phyloP scores from a whole-genome alignment of 805 yeast genomes.

The Teunomyces lycoperdinae region DNA sequence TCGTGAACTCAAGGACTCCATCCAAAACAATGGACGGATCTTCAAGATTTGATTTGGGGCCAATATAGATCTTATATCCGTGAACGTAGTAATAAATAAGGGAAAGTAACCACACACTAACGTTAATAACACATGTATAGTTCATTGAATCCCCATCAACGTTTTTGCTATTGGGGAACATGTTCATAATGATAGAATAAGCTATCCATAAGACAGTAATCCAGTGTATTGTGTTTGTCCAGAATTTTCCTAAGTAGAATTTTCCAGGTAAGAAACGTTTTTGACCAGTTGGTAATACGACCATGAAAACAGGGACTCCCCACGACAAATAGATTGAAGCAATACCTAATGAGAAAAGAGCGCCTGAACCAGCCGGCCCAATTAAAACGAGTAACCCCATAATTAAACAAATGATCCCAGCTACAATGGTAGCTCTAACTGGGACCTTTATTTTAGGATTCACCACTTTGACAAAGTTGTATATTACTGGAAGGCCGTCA shows the following conservation, averaged over 20 bases:
- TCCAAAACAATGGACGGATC: background rate
- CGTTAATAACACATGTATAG: slow-evolving; percentile 63
- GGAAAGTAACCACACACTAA: slow-evolving; percentile 57
- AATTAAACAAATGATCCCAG: slow-evolving; percentile 46
- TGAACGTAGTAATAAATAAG: slow-evolving; percentile 48
- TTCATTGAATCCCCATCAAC: slow-evolving; percentile 56
- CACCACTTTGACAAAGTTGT: slow-evolving; percentile 52
- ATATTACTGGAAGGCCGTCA: slow-evolving; percentile 65
- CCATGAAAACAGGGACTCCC: slow-evolving; percentile 57
- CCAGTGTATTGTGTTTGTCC: slow-evolving; percentile 45
- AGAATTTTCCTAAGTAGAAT: slow-evolving; percentile 54
- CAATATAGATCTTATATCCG: slow-evolving; percentile 55
- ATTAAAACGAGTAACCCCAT: slow-evolving; percentile 60
- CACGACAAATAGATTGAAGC: slow-evolving; percentile 64
- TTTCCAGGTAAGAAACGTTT: slow-evolving; percentile 61
- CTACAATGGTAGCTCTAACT: slow-evolving; percentile 57
- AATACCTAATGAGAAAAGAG: slow-evolving; percentile 63
- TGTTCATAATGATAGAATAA: slow-evolving; percentile 53
- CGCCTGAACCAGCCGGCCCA: slow-evolving; percentile 53
- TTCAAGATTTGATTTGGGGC: slow-evolving; percentile 40
- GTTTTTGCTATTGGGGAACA: slow-evolving; percentile 54
- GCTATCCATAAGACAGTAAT: slow-evolving; percentile 48
- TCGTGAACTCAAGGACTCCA: background rate
- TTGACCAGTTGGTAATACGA: slow-evolving; percentile 46
- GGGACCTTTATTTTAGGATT: slow-evolving; percentile 60